These are phyloP conservation scores for Medicago truncatula DNA, from an alignment of 306 rosid genomes.

Conservation along the genomic window DNA sequence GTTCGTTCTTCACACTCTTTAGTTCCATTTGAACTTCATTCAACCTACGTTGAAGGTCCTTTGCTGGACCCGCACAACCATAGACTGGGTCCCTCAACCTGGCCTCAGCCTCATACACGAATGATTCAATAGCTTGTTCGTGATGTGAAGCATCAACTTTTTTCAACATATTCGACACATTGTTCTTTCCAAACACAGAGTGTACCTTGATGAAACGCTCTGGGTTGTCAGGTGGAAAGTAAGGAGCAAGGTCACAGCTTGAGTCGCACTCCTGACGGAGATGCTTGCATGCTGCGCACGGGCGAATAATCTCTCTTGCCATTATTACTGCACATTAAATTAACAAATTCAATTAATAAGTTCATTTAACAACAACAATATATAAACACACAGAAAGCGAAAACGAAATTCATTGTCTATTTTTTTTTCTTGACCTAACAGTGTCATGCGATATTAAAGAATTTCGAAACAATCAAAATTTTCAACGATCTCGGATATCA, in stretches of 20 bases:
- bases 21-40: neutral
- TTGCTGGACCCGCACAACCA: neutral
- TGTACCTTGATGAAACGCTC: neutral
- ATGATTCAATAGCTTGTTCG: neutral
- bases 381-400: too few relatives aligned
- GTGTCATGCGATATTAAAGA: too few relatives aligned
- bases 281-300: neutral
- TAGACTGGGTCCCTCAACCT: neutral
- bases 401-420: too few relatives aligned
- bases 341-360: neutral
- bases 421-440: too few relatives aligned
- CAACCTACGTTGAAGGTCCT: neutral
- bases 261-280: neutral
- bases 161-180: neutral
- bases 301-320: neutral
- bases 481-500: too few relatives aligned
- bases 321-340: neutral
- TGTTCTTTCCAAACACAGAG: neutral
- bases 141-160: neutral
- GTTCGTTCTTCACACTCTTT: neutral
- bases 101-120: neutral
- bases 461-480: too few relatives aligned
- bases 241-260: neutral
- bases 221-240: neutral
- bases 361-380: neutral